Evolutionary conservation across 371 early-diverging fungal species (phyloP), one percentile per base, ranked within the genome.

Genomic region (Mucor racemosus): DNA sequence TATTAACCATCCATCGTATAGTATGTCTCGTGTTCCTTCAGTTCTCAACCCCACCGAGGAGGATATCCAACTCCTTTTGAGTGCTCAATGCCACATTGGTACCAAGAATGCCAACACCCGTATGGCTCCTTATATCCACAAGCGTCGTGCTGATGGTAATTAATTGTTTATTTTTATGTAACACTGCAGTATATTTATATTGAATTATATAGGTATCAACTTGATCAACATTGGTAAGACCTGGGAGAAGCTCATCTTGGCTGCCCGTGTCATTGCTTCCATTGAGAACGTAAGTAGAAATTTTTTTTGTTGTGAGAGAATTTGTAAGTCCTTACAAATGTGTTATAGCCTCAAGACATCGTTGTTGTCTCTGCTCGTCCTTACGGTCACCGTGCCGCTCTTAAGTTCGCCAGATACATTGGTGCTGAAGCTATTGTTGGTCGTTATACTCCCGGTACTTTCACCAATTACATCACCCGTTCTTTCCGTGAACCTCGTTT

Each of bases 361-460:
- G 91, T 92, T 83, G 97, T 97, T 69, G 93, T 99, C 79, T 95
- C 98, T 77, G 93, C 96, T 79, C 97, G 98, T 84, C 91, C 96
- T 71, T 98, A 95, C 85, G 99, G 99, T 76, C 97, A 98, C 88
- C 97, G 99, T 87, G 99, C 99, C 63, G 99, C 95, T 67, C 88
- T 97, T 62, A 99, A 99, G 92, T 99, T 95, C 88, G 97, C 98
- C 67, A 91, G 92, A 74, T 92, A 95, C 90, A 97, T 96, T 72
- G 98, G 98, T 71, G 94, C 96, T 67, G 97, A 95, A 84, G 97
- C 99, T 77, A 93, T 98, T 69, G 99, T 99, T 65, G 99, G 99
- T 82, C 94, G 99, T 79, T 99, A 99, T 94, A 99, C 99, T 82
- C 99, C 99, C 72, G 99, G 99, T 89, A 97, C 96, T 81, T 99